phyloP scores from a whole-genome alignment of 345 rosid species.

The Clausena lansium region DNA sequence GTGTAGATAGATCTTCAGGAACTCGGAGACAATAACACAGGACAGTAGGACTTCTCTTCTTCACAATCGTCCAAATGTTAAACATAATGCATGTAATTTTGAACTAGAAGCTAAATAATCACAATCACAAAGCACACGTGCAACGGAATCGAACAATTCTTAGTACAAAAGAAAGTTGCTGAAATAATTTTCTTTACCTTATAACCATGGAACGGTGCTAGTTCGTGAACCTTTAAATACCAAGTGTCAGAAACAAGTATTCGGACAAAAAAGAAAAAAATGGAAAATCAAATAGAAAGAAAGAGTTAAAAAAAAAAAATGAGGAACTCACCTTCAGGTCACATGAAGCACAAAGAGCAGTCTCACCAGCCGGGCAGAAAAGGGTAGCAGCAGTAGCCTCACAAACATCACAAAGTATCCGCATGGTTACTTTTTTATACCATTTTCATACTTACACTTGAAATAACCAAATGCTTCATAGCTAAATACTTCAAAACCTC shows the following conservation, averaged over 20 bases:
- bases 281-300: not conserved
- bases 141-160: not conserved
- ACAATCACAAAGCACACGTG: not conserved
- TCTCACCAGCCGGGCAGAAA: slow-evolving; percentile 91
- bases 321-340: slow-evolving; percentile 56
- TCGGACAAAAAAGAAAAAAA: not conserved
- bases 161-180: not conserved
- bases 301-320: not conserved
- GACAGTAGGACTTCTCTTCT: not conserved
- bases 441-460: slow-evolving; percentile 38
- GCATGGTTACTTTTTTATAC: slow-evolving; percentile 44
- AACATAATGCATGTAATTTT: not conserved
- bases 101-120: not conserved
- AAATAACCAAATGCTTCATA: not conserved
- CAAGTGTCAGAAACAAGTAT: not conserved
- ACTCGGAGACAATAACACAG: not conserved
- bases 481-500: not conserved
- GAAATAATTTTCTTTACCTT: not conserved
- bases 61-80: not conserved
- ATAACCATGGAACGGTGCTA: not conserved
- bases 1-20: not conserved
- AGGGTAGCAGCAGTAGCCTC: slow-evolving; percentile 81
- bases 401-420: slow-evolving; percentile 83
- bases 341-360: slow-evolving; percentile 78
- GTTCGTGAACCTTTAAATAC: not conserved